phyloP scores from a whole-genome alignment of 805 yeast species.

The Barnettozyma siamensis region DNA sequence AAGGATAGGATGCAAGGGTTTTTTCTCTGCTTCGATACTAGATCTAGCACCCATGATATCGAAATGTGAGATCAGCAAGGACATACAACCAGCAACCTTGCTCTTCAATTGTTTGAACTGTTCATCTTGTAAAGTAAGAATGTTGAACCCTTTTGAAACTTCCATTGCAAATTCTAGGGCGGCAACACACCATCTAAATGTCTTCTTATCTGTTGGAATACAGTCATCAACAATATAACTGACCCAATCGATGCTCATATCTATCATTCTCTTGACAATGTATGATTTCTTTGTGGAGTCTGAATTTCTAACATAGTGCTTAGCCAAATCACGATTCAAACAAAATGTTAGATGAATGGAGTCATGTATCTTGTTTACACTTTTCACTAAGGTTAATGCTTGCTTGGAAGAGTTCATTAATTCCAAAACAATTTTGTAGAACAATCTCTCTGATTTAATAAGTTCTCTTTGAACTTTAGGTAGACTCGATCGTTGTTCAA shows the following conservation, averaged over 20 bases:
- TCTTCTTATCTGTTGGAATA: constrained; percentile 82
- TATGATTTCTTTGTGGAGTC: constrained; percentile 63
- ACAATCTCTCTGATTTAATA: constrained; percentile 55
- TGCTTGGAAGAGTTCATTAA: constrained; percentile 55
- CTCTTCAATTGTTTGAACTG: constrained; percentile 67
- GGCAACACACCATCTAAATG: constrained; percentile 93
- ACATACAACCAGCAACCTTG: constrained; percentile 92
- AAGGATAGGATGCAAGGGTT: constrained; percentile 35
- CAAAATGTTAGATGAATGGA: constrained; percentile 67
- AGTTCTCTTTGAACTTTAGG: constrained; percentile 70
- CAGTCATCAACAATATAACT: constrained; percentile 92
- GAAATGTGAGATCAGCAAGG: constrained; percentile 87
- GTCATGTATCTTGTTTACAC: constrained; percentile 64
- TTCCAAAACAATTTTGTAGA: constrained; percentile 60
- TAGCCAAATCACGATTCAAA: constrained; percentile 77
- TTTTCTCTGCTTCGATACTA: constrained; percentile 45
- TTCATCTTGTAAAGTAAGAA: constrained; percentile 69
- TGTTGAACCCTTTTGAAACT: constrained; percentile 85
- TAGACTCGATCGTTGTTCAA: constrained; percentile 65
- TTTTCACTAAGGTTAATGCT: constrained; percentile 47
- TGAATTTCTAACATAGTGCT: constrained; percentile 57
- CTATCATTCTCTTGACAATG: constrained; percentile 65
- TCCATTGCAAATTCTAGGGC: constrained; percentile 96
- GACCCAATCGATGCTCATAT: constrained; percentile 84
- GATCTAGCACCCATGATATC: constrained; percentile 98